Evolutionary conservation across 257 asterid species (phyloP), one percentile per base, ranked within the genome.

Genomic region (Pogostemon cablin): DNA sequence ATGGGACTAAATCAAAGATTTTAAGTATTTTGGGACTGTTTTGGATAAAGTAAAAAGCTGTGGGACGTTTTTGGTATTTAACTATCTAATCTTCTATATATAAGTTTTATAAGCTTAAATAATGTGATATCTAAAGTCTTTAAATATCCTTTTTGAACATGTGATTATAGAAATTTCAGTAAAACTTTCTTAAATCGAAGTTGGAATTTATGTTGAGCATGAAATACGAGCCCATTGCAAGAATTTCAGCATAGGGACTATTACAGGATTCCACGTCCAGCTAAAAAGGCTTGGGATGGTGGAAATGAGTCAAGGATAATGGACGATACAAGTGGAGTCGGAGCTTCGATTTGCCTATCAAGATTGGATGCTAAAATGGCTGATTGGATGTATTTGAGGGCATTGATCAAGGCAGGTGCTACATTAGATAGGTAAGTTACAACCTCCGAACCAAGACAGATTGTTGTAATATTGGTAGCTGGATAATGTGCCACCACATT

Each of bases 391-490:
- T 83, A 88, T 12, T 75, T 88, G 50, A 90, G 87, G 76, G 96
- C 89, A 3, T 76, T 79, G 63, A 86, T 79, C 4, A 90, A 83
- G 79, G 88, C 73, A 4, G 89, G 85, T 3, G 84, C 91, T 3
- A 80, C 93, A 43, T 90, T 90, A 0, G 97, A 91, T 38, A 81
- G 81, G 57, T 90, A 35, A 0, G 88, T 86, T 9, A 81, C 80
- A 73, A 90, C 97, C 66, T 90, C 97, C 0, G 95, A 88, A 48
- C 97, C 97, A 15, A 88, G 95, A 74, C 93, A 85, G 44, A 90
- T 73, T 47, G 93, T 70, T 1, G 95, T 86, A 37, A 90, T 90
- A 32, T 88, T 88, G 73, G 97, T 88, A 2, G 86, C 86, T 1
- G 97, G 97, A 59, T 81, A 88, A 68, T 90, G 95, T 2, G 97